Base-by-base conservation (phyloP, 805 yeast species). In the Saccharomycopsis sp. region DNA sequence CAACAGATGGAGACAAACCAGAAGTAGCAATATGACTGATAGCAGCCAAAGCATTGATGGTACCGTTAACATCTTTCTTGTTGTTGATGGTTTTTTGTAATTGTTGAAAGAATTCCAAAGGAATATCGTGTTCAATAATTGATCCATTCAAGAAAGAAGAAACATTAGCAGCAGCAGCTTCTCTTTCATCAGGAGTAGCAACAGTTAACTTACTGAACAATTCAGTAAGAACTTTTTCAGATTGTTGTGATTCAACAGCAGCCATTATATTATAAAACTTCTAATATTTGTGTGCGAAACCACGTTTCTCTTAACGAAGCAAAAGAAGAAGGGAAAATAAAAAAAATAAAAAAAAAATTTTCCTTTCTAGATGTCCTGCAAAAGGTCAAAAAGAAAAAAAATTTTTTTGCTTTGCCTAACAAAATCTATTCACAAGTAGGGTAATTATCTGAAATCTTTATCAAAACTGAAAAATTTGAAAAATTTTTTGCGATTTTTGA, bases 121-220 rank as follows among this genome's bases (percentile, higher is more conserved):
- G 97, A 56, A 88, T 93, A 72, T 90, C 97, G 71, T 93, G 97
- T 75, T 93, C 98, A 67, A 90, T 89, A 71, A 89, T 88, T 64
- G 90, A 85, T 58, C 96, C 94, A 72, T 90, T 90, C 70, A 93
- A 77, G 77, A 93, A 89, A 53, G 93, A 77, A 55, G 97, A 79
- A 60, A 93, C 85, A 65, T 85, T 86, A 60, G 83, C 67, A 63
- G 96, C 93, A 65, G 94, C 89, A 64, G 77, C 80, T 52, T 77
- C 80, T 67, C 89, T 80, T 65, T 79, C 81, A 61, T 87, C 96
- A 48, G 81, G 68, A 58, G 84, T 64, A 61, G 97, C 95, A 66
- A 93, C 86, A 64, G 90, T 70, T 64, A 93, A 79, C 76, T 87
- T 87, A 71, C 82, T 75, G 74, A 93, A 86, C 66, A 93, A 84